phyloP scores from a whole-genome alignment of 2,329 filamentous ascomycete genomes.

The Daldinia sp. region DNA sequence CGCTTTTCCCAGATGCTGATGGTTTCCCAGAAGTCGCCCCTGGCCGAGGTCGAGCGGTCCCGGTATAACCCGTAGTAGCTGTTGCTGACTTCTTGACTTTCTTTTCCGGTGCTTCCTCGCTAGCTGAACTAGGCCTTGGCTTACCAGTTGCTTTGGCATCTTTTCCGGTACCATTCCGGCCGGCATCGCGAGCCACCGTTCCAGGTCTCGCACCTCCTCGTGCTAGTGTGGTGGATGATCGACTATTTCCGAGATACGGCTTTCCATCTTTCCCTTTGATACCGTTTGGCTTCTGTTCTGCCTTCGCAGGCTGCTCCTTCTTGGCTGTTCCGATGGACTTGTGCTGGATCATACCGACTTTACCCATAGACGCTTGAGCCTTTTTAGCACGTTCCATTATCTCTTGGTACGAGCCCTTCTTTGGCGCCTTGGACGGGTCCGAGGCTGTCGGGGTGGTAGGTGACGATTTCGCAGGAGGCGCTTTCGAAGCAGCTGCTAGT shows the following conservation, averaged over 20 bases:
- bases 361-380: conserved; percentile 70
- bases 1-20: conserved; percentile 39
- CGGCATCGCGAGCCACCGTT: conserved; percentile 32
- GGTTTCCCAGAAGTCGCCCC: conserved; percentile 52
- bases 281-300: conserved; percentile 57
- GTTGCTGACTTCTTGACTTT: conserved; percentile 71
- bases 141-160: conserved; percentile 47
- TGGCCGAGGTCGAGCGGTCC: conserved; percentile 71
- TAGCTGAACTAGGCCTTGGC: conserved; percentile 48
- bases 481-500: conserved; percentile 40
- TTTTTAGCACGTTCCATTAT: conserved; percentile 79
- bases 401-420: conserved; percentile 80
- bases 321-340: conserved; percentile 76
- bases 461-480: conserved; percentile 45
- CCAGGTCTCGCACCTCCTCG: conserved; percentile 41
- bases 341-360: conserved; percentile 79
- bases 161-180: conserved; percentile 44
- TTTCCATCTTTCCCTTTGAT: conserved; percentile 49
- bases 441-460: conserved; percentile 46
- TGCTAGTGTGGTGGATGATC: conserved; percentile 33
- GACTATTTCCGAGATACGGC: conserved; percentile 46
- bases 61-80: conserved; percentile 74
- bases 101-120: conserved; percentile 61
- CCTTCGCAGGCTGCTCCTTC: conserved; percentile 63
- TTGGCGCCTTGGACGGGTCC: conserved; percentile 62